Evolutionary conservation across 75 land plant genomes (phyloP).

Genomic region (Cryptomeria japonica): DNA sequence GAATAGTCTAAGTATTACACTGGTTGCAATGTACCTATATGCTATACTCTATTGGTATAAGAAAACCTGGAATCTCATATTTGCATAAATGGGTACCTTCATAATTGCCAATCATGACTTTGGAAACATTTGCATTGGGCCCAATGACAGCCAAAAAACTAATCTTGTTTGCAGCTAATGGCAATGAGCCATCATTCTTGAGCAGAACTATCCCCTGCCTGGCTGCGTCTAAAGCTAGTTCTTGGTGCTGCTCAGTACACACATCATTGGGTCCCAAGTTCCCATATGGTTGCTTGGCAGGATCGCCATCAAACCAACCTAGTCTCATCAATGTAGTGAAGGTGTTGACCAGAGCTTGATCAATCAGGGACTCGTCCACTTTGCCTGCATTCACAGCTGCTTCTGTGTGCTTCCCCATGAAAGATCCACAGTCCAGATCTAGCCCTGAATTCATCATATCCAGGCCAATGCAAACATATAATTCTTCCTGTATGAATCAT

Average conservation of each 20-base stretch:
- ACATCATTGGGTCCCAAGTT: constrained; percentile 70
- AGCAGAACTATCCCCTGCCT: constrained; percentile 85
- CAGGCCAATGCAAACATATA: constrained; percentile 23
- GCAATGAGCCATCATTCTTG: constrained; percentile 54
- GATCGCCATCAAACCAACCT: constrained; percentile 92
- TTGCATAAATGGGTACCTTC: constrained; percentile 33
- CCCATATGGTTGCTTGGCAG: constrained; percentile 57
- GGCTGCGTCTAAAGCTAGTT: constrained; percentile 84
- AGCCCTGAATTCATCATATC: constrained; percentile 17
- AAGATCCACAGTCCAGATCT: constrained; percentile 67
- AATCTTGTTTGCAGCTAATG: constrained; percentile 27
- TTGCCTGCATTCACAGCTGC: constrained; percentile 57
- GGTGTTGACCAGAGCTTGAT: constrained; percentile 62
- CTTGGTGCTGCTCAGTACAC: constrained; percentile 66
- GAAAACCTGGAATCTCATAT: background rate
- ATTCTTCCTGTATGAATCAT: background rate
- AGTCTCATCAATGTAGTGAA: constrained; percentile 78
- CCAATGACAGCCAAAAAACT: constrained; percentile 79
- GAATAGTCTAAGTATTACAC: background rate
- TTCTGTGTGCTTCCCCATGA: constrained; percentile 46
- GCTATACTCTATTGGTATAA: background rate
- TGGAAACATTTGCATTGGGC: constrained; percentile 82
- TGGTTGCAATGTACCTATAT: background rate
- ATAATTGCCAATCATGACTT: constrained; percentile 89
- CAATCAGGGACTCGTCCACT: constrained; percentile 49